Base-by-base conservation (phyloP, 768 basidiomycete species). In the Cystobasidium ongulense region DNA sequence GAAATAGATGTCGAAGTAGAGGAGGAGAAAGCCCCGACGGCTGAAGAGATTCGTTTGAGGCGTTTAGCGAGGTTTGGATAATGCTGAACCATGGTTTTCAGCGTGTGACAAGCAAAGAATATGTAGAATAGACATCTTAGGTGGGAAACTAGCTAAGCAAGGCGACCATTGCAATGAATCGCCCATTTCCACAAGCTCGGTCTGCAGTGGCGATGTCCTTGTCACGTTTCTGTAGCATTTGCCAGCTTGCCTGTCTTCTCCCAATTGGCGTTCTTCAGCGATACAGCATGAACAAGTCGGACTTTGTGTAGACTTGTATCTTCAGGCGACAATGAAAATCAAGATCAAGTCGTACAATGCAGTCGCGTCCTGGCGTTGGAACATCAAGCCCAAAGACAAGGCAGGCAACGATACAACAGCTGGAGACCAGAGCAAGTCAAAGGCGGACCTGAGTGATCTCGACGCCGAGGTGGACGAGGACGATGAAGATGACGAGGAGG, bases 301-400 rank as follows among this genome's bases (percentile, higher is more conserved):
- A n/a, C n/a, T n/a, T n/a, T n/a, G n/a, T n/a, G n/a, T n/a, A n/a
- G n/a, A n/a, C n/a, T n/a, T 39, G 39, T 39, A 7, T 39, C 17
- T 39, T 11, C n/a, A 4, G 25, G 35, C 17, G 27, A 25, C 39
- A 59, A 92, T 93, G 91, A 92, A 89, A 80, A 87, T 93, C 23
- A 86, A 82, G 43, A 84, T 95, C 76, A 92, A 92, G 80, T 86
- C 86, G 77, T 92, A 90, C 89, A 87, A 90, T 81, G 89, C 90
- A 1, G 89, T 95, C 46, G 92, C 91, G 0, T 87, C 89, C 78
- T 94, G 91, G 92, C 85, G 88, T 36, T 93, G 91, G 91, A 88
- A 92, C 77, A 72, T 79, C 29, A 84, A 83, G 10, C 81, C 83
- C 59, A 80, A 78, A 52, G 33, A 31, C 53, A 62, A 75, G 4